These are phyloP conservation scores for Backusella morwellensis DNA, from an alignment of 192 early-diverging fungal genomes.

Conservation along the genomic window DNA sequence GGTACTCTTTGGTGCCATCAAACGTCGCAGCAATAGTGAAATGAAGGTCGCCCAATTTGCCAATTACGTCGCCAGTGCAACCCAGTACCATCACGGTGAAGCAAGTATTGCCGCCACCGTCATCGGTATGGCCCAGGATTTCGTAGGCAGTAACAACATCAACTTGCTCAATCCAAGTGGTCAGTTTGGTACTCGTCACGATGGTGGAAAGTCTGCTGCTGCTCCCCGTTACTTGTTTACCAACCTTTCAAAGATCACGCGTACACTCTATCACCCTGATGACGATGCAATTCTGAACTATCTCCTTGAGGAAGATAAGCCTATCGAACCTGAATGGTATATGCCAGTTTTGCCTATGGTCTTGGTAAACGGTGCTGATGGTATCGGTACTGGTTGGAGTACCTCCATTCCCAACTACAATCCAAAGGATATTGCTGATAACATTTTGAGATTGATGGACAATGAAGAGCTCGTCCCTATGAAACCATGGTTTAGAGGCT, in stretches of 20 bases:
- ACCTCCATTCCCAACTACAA: conserved; percentile 82
- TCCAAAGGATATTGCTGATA: conserved; percentile 85
- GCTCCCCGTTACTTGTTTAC: conserved; percentile 97
- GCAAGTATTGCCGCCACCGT: conserved; percentile 79
- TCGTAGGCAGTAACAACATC: conserved; percentile 95
- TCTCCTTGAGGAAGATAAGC: conserved; percentile 85
- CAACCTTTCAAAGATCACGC: conserved; percentile 64
- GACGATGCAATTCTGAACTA: conserved; percentile 85
- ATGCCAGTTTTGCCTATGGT: conserved; percentile 93
- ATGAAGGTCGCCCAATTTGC: conserved; percentile 89
- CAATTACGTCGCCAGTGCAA: conserved; percentile 85
- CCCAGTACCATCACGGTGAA: conserved; percentile 97
- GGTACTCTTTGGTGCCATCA: conserved; percentile 85
- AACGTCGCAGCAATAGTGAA: conserved; percentile 76
- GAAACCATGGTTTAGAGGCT: conserved; percentile 95
- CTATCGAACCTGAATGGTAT: conserved; percentile 96
- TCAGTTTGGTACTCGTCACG: conserved; percentile 88
- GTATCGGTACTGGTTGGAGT: conserved; percentile 95
- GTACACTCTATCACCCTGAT: conserved; percentile 72
- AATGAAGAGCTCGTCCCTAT: conserved; percentile 68
- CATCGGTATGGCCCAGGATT: conserved; percentile 92
- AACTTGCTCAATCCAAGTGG: conserved; percentile 81
- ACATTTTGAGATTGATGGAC: conserved; percentile 78
- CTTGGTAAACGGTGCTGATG: conserved; percentile 89
- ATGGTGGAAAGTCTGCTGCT: conserved; percentile 94